These are phyloP conservation scores for Neonectria neomacrospora DNA, from an alignment of 2,329 filamentous ascomycete genomes.

Conservation along the genomic window DNA sequence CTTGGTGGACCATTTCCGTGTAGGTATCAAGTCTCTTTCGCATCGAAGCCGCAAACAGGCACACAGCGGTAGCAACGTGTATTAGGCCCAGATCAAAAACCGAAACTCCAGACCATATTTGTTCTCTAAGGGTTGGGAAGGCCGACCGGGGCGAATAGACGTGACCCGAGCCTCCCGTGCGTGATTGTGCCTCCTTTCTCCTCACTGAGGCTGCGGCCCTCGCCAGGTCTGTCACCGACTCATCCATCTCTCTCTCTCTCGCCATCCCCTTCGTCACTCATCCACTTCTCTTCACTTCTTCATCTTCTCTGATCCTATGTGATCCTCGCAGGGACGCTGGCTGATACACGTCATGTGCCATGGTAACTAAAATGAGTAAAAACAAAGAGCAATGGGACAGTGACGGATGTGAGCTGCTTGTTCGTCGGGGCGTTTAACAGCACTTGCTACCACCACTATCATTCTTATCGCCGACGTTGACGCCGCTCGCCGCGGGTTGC, in stretches of 20 bases:
- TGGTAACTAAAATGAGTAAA: slow-evolving; percentile 43
- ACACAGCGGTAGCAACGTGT: slow-evolving; percentile 49
- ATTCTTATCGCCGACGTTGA: slow-evolving; percentile 75
- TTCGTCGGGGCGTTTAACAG: slow-evolving; percentile 66
- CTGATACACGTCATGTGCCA: slow-evolving; percentile 30
- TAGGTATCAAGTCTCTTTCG: slow-evolving; percentile 24
- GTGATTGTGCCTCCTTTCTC: slow-evolving; percentile 38
- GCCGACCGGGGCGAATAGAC: slow-evolving; percentile 41
- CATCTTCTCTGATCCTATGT: slow-evolving; percentile 21
- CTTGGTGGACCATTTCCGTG: slow-evolving; percentile 11
- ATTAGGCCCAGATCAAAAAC: slow-evolving; percentile 58
- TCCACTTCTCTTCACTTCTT: slow-evolving; percentile 13
- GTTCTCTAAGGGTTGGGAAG: slow-evolving; percentile 51
- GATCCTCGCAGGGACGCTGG: slow-evolving; percentile 32
- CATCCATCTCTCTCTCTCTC: slow-evolving; percentile 20
- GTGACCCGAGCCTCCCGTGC: slow-evolving; percentile 40
- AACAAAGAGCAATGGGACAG: slow-evolving; percentile 40
- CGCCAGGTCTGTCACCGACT: slow-evolving; percentile 25
- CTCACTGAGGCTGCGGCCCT: slow-evolving; percentile 36
- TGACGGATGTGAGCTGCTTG: slow-evolving; percentile 33
- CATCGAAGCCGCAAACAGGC: slow-evolving; percentile 31
- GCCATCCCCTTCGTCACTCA: slow-evolving; percentile 2
- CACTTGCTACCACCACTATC: slow-evolving; percentile 75
- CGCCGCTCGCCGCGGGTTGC: slow-evolving; percentile 65
- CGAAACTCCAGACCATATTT: slow-evolving; percentile 62